Evolutionary conservation across 1,139 yeast genomes (phyloP).

Genomic region (Eremothecium cymbalariae): DNA sequence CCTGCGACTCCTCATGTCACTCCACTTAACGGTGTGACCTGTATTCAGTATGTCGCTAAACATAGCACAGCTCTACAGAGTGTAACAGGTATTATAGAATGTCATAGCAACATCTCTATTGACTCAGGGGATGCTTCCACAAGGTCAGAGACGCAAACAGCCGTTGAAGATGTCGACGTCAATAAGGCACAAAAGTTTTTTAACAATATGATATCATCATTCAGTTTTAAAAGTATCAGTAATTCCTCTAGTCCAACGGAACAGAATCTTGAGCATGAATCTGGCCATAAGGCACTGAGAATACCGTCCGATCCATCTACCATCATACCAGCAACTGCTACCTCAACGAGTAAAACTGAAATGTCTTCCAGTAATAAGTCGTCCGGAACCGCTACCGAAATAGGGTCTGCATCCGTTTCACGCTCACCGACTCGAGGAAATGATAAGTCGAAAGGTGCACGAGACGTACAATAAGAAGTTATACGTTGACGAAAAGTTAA

Average conservation of each 20-base stretch:
- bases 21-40: conserved; percentile 36
- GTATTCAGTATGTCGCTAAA: conserved; percentile 7
- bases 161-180: conserved; percentile 2
- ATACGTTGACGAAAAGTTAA: conserved; percentile 37
- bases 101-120: conserved; percentile 4
- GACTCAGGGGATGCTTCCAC: conserved; percentile 9
- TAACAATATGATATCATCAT: conserved; percentile 20
- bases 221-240: conserved; percentile 1
- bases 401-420: no score
- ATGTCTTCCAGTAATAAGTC: no score
- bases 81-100: conserved; percentile 15
- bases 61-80: conserved; percentile 14
- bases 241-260: not conserved
- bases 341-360: no score
- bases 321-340: no score
- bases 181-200: conserved; percentile 12
- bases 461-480: conserved; percentile 23
- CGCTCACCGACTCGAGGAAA: no score
- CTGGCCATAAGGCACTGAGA: no score
- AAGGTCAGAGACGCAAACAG: conserved; percentile 7
- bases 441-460: not conserved
- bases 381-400: no score
- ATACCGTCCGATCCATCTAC: no score
- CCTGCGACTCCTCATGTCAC: conserved; percentile 59
- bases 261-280: no score